Evolutionary conservation across 495 filamentous ascomycete genomes (phyloP).

Genomic region (Hamigera avellanea): DNA sequence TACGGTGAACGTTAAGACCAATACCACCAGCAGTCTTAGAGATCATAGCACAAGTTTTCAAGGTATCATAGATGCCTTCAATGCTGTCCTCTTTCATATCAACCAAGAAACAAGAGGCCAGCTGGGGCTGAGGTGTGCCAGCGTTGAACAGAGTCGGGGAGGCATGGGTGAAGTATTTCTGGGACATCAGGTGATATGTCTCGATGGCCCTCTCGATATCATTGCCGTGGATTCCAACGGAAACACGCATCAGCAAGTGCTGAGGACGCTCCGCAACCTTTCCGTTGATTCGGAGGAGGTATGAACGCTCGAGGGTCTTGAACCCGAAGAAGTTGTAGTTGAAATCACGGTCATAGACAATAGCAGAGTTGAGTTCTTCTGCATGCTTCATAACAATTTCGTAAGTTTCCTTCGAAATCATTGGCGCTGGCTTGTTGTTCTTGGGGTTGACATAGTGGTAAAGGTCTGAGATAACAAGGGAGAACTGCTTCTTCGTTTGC

Average conservation of each 20-base stretch:
- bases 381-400: conserved; percentile 89
- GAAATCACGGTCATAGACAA: conserved; percentile 98
- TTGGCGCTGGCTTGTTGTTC: conserved; percentile 71
- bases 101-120: conserved; percentile 95
- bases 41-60: conserved; percentile 99
- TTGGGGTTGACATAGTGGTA: conserved; percentile 96
- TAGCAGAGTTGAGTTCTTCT: conserved; percentile 94
- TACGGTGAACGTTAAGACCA: conserved; percentile 88
- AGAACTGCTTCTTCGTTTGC: conserved; percentile 99
- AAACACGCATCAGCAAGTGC: conserved; percentile 98
- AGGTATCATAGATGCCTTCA: conserved; percentile 96
- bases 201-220: conserved; percentile 89
- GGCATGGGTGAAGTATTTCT: conserved; percentile 94
- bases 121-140: conserved; percentile 82
- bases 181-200: conserved; percentile 97
- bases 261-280: conserved; percentile 94
- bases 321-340: conserved; percentile 99
- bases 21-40: conserved; percentile 98
- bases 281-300: conserved; percentile 82
- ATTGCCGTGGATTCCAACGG: conserved; percentile 91
- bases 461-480: conserved; percentile 80
- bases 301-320: conserved; percentile 97
- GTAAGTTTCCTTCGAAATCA: conserved; percentile 85
- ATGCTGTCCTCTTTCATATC: conserved; percentile 99
- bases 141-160: conserved; percentile 98